Evolutionary conservation across 1,284 basidiomycete species (phyloP).

Genomic region (Cutaneotrichosporon cavernicola): DNA sequence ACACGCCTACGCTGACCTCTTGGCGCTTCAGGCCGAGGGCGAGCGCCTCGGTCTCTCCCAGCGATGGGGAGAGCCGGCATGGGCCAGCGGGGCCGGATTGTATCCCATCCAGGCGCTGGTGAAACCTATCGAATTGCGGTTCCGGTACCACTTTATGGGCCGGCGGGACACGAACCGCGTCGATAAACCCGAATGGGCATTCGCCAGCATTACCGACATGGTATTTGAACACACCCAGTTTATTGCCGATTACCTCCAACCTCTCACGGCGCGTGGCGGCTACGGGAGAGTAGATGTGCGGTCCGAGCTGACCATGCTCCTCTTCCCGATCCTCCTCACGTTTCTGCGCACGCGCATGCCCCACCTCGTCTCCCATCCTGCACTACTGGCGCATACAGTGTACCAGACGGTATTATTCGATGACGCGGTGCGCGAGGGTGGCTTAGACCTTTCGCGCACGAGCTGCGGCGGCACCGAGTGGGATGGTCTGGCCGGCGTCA

Average conservation of each 20-base stretch:
- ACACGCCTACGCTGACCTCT: constrained; percentile 67
- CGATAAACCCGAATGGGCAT: constrained; percentile 99
- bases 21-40: constrained; percentile 70
- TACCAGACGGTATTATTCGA: constrained; percentile 90
- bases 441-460: constrained; percentile 64
- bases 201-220: constrained; percentile 82
- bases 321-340: constrained; percentile 66
- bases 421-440: constrained; percentile 70
- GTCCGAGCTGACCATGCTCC: constrained; percentile 74
- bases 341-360: constrained; percentile 76
- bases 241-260: constrained; percentile 72
- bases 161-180: constrained; percentile 81
- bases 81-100: constrained; percentile 56
- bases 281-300: constrained; percentile 68
- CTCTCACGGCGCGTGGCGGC: constrained; percentile 64
- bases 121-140: constrained; percentile 77
- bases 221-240: constrained; percentile 77
- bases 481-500: constrained; percentile 75
- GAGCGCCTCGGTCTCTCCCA: constrained; percentile 15
- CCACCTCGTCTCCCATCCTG: constrained; percentile 69
- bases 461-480: constrained; percentile 52
- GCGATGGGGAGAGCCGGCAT: constrained; percentile 15
- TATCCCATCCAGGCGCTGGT: constrained; percentile 83
- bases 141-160: constrained; percentile 94
- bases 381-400: constrained; percentile 89